Conservation (phyloP, 192 early-diverging fungal genomes). For the Spizellomyces sp. region DNA sequence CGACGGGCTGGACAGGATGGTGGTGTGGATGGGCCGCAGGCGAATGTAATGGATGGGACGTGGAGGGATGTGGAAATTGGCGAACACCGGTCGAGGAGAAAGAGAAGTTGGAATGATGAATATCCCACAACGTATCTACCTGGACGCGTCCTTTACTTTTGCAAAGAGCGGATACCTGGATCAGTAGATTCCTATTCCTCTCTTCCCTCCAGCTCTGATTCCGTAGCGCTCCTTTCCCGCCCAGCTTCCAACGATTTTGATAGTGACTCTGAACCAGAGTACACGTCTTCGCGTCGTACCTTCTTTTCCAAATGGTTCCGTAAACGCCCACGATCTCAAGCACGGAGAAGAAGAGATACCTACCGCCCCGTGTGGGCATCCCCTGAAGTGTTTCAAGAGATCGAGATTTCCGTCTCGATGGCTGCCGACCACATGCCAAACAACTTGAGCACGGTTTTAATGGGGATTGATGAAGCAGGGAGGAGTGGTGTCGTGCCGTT, state of each 20-base stretch:
- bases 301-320: neutral
- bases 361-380: constrained; percentile 44
- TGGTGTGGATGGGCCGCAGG: neutral
- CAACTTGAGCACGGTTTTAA: constrained; percentile 35
- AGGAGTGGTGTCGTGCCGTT: neutral
- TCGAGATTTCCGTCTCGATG: constrained; percentile 46
- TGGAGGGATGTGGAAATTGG: neutral
- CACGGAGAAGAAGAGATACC: neutral
- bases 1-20: neutral
- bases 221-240: neutral
- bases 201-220: neutral
- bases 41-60: neutral
- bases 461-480: neutral
- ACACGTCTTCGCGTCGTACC: neutral
- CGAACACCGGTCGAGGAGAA: constrained; percentile 1
- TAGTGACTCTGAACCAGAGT: neutral
- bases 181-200: neutral
- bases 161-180: constrained; percentile 18
- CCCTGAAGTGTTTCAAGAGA: constrained; percentile 38
- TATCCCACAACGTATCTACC: constrained; percentile 39
- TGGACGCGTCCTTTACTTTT: constrained; percentile 43
- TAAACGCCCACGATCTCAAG: constrained; percentile 1
- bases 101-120: neutral
- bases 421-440: constrained; percentile 52
- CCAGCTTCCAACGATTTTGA: neutral